Percentiles rank a stretch among this genome's conserved stretches.
Evolutionary conservation across 148 eudicot species (phyloP).

Genomic region (Diospyros kaki): DNA sequence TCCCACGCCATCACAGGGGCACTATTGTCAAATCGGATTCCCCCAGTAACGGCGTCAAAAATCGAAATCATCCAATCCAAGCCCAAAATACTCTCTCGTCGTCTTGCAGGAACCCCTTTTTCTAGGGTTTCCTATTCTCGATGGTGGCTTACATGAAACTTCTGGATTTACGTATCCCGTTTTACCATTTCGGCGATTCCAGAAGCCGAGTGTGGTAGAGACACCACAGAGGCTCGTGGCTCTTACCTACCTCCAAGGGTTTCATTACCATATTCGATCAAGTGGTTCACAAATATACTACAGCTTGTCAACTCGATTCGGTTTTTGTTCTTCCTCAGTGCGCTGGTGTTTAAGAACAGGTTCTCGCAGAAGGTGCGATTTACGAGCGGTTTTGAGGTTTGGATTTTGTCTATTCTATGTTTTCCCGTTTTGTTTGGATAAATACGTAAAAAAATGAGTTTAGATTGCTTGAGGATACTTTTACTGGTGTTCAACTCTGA

Average conservation of each 20-base stretch:
- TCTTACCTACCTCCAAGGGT: background rate
- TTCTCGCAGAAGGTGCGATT: no score
- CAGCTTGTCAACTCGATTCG: no score
- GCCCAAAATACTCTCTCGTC: background rate
- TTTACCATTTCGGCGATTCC: no score
- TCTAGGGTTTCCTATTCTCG: background rate
- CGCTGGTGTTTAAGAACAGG: no score
- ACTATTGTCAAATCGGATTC: background rate
- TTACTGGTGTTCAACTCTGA: background rate
- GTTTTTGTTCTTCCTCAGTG: no score
- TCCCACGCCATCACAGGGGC: background rate
- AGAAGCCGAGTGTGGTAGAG: background rate
- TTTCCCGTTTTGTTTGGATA: no score
- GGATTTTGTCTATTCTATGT: no score
- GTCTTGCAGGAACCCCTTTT: background rate
- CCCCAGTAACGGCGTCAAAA: no score
- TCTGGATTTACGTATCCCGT: no score
- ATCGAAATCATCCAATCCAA: no score
- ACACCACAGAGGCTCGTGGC: constrained; percentile 8
- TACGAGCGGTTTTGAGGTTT: background rate
- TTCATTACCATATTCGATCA: background rate
- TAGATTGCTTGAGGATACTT: background rate
- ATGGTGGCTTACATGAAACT: background rate
- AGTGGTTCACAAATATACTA: background rate
- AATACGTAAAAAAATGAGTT: background rate